These are phyloP conservation scores for Leccinum olivaceoglutinosum DNA, from an alignment of 1,284 basidiomycete species.

Conservation along the genomic window DNA sequence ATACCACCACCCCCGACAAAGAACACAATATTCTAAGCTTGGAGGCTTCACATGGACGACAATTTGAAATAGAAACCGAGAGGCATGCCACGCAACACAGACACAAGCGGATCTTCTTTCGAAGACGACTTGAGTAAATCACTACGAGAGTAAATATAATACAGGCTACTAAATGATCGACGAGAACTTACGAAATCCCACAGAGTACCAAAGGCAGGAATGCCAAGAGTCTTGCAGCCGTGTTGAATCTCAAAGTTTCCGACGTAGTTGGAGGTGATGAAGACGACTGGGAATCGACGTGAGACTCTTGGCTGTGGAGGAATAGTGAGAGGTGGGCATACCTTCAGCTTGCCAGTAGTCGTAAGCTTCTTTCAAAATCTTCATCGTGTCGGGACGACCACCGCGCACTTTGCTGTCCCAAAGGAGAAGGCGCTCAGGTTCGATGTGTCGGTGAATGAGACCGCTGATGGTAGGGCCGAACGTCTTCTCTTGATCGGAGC, in stretches of 20 bases:
- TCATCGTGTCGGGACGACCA: slow-evolving; percentile 73
- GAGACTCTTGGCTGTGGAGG: neutral
- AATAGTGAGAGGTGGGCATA: slow-evolving; percentile 20
- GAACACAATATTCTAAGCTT: slow-evolving; percentile 1
- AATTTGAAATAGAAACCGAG: slow-evolving; percentile 3
- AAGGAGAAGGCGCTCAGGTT: slow-evolving; percentile 60
- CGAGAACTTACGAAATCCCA: slow-evolving; percentile 60
- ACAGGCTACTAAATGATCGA: slow-evolving; percentile 10
- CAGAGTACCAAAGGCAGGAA: slow-evolving; percentile 66
- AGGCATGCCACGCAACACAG: slow-evolving; percentile 6
- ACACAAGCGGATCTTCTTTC: neutral
- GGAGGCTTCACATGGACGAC: slow-evolving; percentile 6
- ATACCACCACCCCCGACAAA: slow-evolving; percentile 6
- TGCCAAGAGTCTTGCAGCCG: slow-evolving; percentile 70
- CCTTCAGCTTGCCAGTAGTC: slow-evolving; percentile 67
- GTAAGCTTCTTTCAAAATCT: slow-evolving; percentile 63
- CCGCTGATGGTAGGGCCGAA: slow-evolving; percentile 71
- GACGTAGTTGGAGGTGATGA: slow-evolving; percentile 71
- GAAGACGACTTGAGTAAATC: slow-evolving; percentile 10
- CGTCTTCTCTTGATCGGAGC: slow-evolving; percentile 72
- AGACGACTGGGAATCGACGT: slow-evolving; percentile 47
- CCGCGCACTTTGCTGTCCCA: slow-evolving; percentile 71
- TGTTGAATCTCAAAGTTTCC: slow-evolving; percentile 72
- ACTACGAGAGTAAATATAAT: slow-evolving; percentile 16
- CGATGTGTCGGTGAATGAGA: slow-evolving; percentile 61